A percentile compares a stretch with the other conserved stretches of the same genome.
These are phyloP conservation scores for Starmerella sirachaensis DNA, from an alignment of 805 yeast species.

Conservation along the genomic window DNA sequence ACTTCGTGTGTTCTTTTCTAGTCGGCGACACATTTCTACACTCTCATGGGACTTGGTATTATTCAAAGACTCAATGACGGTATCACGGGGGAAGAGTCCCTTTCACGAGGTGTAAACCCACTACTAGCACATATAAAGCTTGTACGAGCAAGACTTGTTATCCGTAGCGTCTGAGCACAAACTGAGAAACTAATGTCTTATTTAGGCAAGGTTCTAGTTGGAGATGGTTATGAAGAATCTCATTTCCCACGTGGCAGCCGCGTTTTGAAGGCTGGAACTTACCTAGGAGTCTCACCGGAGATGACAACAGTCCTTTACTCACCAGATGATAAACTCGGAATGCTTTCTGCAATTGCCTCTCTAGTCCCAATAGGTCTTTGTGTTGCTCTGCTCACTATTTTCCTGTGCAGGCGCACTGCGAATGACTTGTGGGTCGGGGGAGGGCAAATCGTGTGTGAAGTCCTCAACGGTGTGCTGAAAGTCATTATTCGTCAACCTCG, in stretches of 20 bases:
- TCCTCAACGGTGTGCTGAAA: slow-evolving; percentile 58
- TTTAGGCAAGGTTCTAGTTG: slow-evolving; percentile 9
- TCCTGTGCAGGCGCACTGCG: slow-evolving; percentile 66
- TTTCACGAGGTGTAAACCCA: no score
- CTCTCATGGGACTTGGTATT: no score
- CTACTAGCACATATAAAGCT: background rate
- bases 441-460: slow-evolving; percentile 75
- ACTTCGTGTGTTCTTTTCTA: background rate
- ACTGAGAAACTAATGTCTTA: slow-evolving; percentile 14
- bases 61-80: no score
- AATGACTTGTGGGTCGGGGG: slow-evolving; percentile 74
- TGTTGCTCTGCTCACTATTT: slow-evolving; percentile 74
- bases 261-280: slow-evolving; percentile 11
- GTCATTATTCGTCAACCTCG: slow-evolving; percentile 55
- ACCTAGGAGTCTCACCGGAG: slow-evolving; percentile 34
- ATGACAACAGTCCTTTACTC: slow-evolving; percentile 76
- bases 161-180: background rate
- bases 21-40: no score
- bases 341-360: slow-evolving; percentile 57
- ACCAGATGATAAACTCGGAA: slow-evolving; percentile 49
- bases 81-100: no score
- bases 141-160: background rate
- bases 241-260: slow-evolving; percentile 2
- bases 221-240: background rate
- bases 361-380: slow-evolving; percentile 68